A percentile compares a stretch with the other conserved stretches of the same genome.
Evolutionary conservation across 768 basidiomycete species (phyloP).

Genomic region (Rhizopogon vesiculosus): DNA sequence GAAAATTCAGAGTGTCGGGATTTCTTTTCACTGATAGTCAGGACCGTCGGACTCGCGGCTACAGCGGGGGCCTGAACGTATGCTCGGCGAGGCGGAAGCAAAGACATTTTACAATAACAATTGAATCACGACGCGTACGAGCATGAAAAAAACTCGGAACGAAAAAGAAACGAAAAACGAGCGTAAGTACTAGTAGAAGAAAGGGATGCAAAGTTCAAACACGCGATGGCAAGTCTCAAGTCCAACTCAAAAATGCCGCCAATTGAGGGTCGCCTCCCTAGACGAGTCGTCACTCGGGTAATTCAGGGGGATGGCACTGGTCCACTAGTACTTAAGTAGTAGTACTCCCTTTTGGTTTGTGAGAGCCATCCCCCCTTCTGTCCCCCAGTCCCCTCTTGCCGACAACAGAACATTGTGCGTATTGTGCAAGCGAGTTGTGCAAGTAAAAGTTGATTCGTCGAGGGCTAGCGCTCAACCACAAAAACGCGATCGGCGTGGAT

Average conservation of each 20-base stretch:
- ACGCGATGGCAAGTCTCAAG: neutral
- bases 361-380: no score
- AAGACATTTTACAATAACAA: constrained; percentile 12
- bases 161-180: neutral
- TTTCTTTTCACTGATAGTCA: constrained; percentile 37
- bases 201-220: neutral
- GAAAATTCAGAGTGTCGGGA: constrained; percentile 49
- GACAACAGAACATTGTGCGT: neutral
- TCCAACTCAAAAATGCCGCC: neutral
- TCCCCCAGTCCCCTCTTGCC: no score
- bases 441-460: no score
- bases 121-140: constrained; percentile 3
- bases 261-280: neutral
- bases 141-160: constrained; percentile 1
- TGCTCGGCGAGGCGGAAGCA: constrained; percentile 13
- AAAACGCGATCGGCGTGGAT: neutral
- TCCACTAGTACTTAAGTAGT: no score
- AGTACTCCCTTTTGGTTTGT: neutral
- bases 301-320: neutral
- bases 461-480: neutral
- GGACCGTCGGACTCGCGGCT: constrained; percentile 32
- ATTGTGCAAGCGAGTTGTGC: neutral
- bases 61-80: constrained; percentile 18
- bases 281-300: neutral
- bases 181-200: no score